Conservation (phyloP, 1,284 basidiomycete species). For the Cryptococcus deneoformans region DNA sequence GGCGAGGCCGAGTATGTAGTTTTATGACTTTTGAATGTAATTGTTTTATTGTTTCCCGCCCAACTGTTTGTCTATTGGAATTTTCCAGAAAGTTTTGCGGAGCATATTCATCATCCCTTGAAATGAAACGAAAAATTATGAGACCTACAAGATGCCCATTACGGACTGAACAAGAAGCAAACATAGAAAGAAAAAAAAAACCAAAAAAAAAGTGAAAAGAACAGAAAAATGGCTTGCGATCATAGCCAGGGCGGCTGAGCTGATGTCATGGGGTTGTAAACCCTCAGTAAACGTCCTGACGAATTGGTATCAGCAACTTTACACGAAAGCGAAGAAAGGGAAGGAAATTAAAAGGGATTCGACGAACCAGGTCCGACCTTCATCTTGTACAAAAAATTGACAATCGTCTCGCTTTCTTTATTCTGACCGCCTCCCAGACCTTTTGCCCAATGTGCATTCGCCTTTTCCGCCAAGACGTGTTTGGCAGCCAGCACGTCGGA, state of each 20-base stretch:
- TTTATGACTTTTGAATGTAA: too few relatives aligned
- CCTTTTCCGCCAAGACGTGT: conserved; percentile 44
- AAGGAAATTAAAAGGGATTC: background rate
- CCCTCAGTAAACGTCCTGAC: conserved; percentile 36
- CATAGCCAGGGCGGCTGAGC: conserved; percentile 3
- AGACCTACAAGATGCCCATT: too few relatives aligned
- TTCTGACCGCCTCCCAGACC: conserved; percentile 48
- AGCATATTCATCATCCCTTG: too few relatives aligned
- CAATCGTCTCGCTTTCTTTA: conserved; percentile 47
- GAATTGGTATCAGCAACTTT: background rate
- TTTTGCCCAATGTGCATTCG: conserved; percentile 47
- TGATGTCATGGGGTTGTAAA: conserved; percentile 35
- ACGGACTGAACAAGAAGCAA: too few relatives aligned
- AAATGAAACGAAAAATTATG: too few relatives aligned
- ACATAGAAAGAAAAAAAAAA: too few relatives aligned
- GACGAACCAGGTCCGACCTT: conserved; percentile 47
- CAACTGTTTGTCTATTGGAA: too few relatives aligned
- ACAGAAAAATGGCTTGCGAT: background rate
- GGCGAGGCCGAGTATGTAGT: too few relatives aligned
- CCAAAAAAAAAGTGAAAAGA: too few relatives aligned
- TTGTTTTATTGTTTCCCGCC: too few relatives aligned
- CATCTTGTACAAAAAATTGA: conserved; percentile 49
- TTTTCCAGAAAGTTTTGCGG: too few relatives aligned
- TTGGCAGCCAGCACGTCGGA: conserved; percentile 40
- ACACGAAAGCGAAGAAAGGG: background rate